Evolutionary conservation across 2,329 filamentous ascomycete species (phyloP), one percentile per base, ranked within the genome.

Genomic region (Aspergillus tamarii): DNA sequence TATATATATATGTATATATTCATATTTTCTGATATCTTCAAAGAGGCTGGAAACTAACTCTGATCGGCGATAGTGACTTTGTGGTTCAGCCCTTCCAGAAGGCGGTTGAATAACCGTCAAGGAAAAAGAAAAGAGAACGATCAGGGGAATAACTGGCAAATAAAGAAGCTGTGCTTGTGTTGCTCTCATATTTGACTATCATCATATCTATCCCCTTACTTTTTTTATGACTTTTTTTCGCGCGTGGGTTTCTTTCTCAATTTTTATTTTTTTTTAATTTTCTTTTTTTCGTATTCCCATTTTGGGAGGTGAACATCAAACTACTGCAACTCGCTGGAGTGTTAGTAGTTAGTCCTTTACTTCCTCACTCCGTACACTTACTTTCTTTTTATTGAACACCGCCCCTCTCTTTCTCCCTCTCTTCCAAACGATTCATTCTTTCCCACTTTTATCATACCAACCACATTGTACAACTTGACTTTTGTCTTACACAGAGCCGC

Each of bases 401-500:
- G 16, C 48, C 26, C 26, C 48, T 32, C 48, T 5, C 16, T 52
- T 41, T 41, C 34, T 41, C 16, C 8, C 48, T 30, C 46, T 52
- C 48, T 52, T 19, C 5, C 12, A 32, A 52, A 52, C 28, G 21
- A 34, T 52, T 10, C 48, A 52, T 52, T 52, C 28, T 34, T n/a
- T 48, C 28, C n/a, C 26, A 26, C 48, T 21, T 26, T 26, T 23
- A 21, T 48, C 26, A 41, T 53, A 19, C 43, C 57, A 39, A 26
- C 50, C 23, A 21, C 43, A 30, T 23, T 43, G 55, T 62, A 32
- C 28, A 10, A 43, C 36, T 28, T 39, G 43, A 32, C 41, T 34
- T 26, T 21, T 7, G 41, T 43, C 34, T 53, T 21, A 53, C 55
- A 36, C 34, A 62, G 55, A 67, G 63, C 63, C 59, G 58, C 65